These are phyloP conservation scores for Globisporangium canariense DNA, from an alignment of 352 stramenopile genomes.

Conservation along the genomic window DNA sequence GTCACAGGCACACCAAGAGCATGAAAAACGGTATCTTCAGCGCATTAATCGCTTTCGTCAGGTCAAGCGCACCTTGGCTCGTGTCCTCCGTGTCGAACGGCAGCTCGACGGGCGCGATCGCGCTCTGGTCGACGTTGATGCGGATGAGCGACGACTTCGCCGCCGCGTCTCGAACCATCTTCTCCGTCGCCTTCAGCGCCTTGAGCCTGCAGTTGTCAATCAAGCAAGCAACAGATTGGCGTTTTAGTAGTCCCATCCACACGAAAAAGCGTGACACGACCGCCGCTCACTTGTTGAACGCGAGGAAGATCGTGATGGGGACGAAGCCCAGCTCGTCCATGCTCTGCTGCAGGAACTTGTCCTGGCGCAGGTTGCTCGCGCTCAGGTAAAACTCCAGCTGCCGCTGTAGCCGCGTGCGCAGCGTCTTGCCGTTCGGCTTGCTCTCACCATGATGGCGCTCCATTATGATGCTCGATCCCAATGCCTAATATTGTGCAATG, in stretches of 20 bases:
- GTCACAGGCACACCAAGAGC: neutral
- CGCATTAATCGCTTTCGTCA: neutral
- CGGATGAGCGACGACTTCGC: conserved; percentile 50
- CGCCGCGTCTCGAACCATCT: conserved; percentile 53
- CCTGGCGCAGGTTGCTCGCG: conserved; percentile 69
- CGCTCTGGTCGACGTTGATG: conserved; percentile 31
- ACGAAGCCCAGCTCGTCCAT: conserved; percentile 71
- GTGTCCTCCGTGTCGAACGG: conserved; percentile 28
- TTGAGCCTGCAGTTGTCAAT: conserved; percentile 35
- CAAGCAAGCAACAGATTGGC: neutral
- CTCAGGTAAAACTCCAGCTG: conserved; percentile 85
- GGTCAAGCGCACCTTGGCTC: conserved; percentile 11
- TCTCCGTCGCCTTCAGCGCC: conserved; percentile 46
- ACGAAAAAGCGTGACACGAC: neutral
- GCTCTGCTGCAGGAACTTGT: conserved; percentile 77
- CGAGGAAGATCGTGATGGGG: conserved; percentile 48
- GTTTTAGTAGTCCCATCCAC: no score
- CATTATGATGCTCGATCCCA: no score
- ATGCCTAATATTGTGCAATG: no score
- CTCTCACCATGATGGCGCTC: neutral
- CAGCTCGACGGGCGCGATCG: conserved; percentile 44
- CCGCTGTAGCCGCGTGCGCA: conserved; percentile 66
- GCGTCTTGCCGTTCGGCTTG: conserved; percentile 40
- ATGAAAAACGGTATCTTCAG: neutral
- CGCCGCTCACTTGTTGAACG: conserved; percentile 53